Base-by-base conservation (phyloP, 2,329 filamentous ascomycete species). In the Anisogramma anomala region DNA sequence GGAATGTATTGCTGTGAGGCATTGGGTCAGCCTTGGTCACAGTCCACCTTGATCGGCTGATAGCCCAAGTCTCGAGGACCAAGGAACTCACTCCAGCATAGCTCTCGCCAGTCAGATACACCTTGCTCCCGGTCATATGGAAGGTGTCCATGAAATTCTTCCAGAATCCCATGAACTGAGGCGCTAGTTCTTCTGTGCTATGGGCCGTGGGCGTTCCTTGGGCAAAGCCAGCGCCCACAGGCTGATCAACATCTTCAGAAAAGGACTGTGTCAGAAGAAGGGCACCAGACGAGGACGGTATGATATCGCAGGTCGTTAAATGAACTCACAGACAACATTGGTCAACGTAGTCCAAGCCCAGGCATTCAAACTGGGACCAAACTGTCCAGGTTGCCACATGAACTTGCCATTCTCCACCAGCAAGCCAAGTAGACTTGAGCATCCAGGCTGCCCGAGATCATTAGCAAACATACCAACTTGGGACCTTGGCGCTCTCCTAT, bases 351-450 rank as follows among this genome's bases (percentile, higher is more conserved):
- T 72, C 79, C 80, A 86, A 10, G 71, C 72, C 61, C 79, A 85
- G 0, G 70, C 67, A 52, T 85, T 85, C 31, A 64, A 63, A 0
- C 74, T 64, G 0, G 81, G 79, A 3, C 67, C 65, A 36, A 67
- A 68, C 1, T 79, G 85, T 18, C 83, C 83, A 3, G 73, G 66
- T 53, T 78, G 71, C 78, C 78, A 83, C 3, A 69, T 45, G 51
- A 83, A 77, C 0, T 82, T 79, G 0, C 83, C 82, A 50, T 84
- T 86, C 52, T 86, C 81, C 36, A 82, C 79, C 9, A 87, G 57
- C 2, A 87, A 65, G 10, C 79, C 81, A 49, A 75, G 68, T 7
- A 83, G 66, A 3, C 76, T 81, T 25, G 63, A 65, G 49, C 67
- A 72, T 14, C 68, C 69, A n/a, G 69, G 69, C 57, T 67, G 27